Evolutionary conservation across 371 early-diverging fungal species (phyloP), one percentile per base, ranked within the genome.

Genomic region (Mucor mucedo): DNA sequence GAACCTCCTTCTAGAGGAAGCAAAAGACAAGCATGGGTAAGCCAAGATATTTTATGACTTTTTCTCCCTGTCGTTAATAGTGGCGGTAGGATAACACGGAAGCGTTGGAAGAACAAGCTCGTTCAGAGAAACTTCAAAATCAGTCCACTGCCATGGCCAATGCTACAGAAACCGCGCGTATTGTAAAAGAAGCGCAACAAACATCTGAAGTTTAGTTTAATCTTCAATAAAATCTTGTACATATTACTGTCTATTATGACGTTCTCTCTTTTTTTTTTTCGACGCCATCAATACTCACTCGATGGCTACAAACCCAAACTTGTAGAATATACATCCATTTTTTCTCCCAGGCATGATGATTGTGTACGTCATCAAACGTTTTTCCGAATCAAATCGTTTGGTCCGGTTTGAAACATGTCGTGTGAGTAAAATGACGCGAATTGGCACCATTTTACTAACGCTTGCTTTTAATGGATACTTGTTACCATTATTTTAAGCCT

Each of bases 101-200:
- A 45, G 62, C 57, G n/a, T 52, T 62, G 38, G 68, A 67, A 35
- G 62, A 67, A 40, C 58, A 67, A 50, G 68, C 68, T 29, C 41
- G 68, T 42, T 30, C 5, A 32, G 68, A 67, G 40, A 67, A 62
- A 35, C 33, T 62, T n/a, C 62, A 62, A n/a, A 39, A 67, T n/a
- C 68, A 67, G 40, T 28, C 49, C 11, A 58, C 21, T 7, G 68
- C 68, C 14, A 60, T 14, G 11, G 57, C 42, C n/a, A 66, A 66
- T 39, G 66, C 66, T 35, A 52, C 14, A 8, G 39, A 56, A 44
- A 48, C 62, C n/a, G 61, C 66, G 11, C 62, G 57, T 45, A 66
- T 66, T 28, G 48, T 66, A 0, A 35, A 44, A 39, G 57, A 66
- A 38, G 66, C 66, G 4, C 41, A 54, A 42, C 66, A 60, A 60